These are phyloP conservation scores for Nidula niveotomentosa DNA, from an alignment of 1,284 basidiomycete genomes.

Conservation along the genomic window DNA sequence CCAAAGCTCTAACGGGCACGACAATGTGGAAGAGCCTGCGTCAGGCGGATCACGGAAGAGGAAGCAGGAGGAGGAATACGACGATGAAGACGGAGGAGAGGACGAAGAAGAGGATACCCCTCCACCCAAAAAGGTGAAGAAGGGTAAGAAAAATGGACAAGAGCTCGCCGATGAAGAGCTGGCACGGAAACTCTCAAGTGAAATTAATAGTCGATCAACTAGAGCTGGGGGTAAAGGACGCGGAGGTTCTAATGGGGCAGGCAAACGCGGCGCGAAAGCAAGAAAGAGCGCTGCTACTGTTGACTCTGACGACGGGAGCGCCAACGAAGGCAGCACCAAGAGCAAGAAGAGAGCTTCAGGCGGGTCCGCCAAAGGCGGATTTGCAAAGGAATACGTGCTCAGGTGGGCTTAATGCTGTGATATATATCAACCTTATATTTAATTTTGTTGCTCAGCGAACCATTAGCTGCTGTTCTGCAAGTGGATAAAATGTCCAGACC, in stretches of 20 bases:
- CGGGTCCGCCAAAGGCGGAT: constrained; percentile 61
- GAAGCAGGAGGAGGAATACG: constrained; percentile 34
- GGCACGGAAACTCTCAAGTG: constrained; percentile 68
- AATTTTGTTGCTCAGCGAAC: constrained; percentile 41
- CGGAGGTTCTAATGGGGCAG: constrained; percentile 36
- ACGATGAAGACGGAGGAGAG: constrained; percentile 31
- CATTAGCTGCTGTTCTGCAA: constrained; percentile 59
- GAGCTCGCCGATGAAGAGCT: constrained; percentile 63
- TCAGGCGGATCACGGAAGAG: constrained; percentile 33
- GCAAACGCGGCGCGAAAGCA: constrained; percentile 39
- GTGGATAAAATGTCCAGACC: constrained; percentile 73
- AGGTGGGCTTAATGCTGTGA: constrained; percentile 43
- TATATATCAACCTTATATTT: no score
- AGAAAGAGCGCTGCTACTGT: constrained; percentile 58
- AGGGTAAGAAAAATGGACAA: constrained; percentile 36
- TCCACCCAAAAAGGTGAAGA: constrained; percentile 43
- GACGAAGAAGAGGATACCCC: constrained; percentile 29
- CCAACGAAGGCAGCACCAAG: constrained; percentile 34
- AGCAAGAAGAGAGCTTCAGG: constrained; percentile 35
- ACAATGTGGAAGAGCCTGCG: constrained; percentile 28
- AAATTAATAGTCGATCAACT: constrained; percentile 68
- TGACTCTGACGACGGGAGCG: constrained; percentile 54
- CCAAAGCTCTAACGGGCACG: constrained; percentile 24
- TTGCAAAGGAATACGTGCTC: constrained; percentile 74
- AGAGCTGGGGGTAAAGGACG: constrained; percentile 38